Percentiles rank a stretch among this genome's conserved stretches.
Evolutionary conservation across 257 asterid genomes (phyloP).

Genomic region (Solanum chaucha): DNA sequence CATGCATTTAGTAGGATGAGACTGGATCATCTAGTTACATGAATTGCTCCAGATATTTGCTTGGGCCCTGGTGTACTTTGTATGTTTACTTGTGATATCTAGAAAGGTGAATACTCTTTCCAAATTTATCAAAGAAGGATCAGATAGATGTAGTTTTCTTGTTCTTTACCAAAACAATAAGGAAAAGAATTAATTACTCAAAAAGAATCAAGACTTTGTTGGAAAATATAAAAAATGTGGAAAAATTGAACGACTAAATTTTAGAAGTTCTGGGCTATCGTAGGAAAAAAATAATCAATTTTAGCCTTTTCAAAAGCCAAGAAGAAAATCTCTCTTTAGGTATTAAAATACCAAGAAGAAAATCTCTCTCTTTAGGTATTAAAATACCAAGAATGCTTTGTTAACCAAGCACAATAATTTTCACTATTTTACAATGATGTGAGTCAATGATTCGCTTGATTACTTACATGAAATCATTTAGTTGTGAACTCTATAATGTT

Average conservation of each 20-base stretch:
- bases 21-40: neutral
- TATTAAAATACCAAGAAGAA: neutral
- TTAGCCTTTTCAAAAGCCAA: neutral
- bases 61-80: neutral
- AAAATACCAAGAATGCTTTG: neutral
- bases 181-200: neutral
- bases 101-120: neutral
- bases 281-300: neutral
- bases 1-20: neutral
- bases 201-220: neutral
- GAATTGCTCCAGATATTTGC: neutral
- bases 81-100: neutral
- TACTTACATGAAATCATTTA: too few relatives aligned
- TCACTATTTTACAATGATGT: too few relatives aligned
- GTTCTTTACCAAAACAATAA: neutral
- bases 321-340: neutral
- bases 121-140: neutral
- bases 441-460: too few relatives aligned
- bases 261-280: neutral
- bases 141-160: neutral
- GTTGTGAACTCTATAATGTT: too few relatives aligned
- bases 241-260: too few relatives aligned
- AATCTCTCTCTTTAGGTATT: neutral
- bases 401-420: too few relatives aligned
- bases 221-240: neutral